Conservation (phyloP, 305 asterid genomes). For the Petunia hybrid region DNA sequence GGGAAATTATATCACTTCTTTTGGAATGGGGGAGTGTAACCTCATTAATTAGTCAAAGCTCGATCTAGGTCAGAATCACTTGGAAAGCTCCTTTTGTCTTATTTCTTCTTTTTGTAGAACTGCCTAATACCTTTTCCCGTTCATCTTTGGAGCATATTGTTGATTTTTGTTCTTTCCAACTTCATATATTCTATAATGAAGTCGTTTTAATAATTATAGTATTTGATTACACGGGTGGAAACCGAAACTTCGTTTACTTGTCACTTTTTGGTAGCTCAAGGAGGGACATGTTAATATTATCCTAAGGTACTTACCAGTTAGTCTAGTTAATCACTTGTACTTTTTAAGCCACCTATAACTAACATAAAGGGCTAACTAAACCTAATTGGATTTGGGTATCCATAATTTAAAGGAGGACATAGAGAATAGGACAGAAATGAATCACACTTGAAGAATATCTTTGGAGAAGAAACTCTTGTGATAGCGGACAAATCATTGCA, state of each 20-base stretch:
- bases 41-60: not conserved
- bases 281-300: not conserved
- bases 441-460: not conserved
- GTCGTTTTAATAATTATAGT: not conserved
- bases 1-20: too few relatives aligned
- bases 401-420: not conserved
- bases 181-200: too few relatives aligned
- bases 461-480: not conserved
- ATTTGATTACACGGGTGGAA: not conserved
- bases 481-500: not conserved
- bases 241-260: not conserved
- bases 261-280: not conserved
- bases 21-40: too few relatives aligned
- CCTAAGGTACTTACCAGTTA: not conserved
- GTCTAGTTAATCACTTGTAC: not conserved
- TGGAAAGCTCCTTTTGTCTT: too few relatives aligned
- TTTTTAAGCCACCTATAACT: not conserved
- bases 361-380: not conserved
- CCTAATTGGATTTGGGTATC: not conserved
- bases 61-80: not conserved
- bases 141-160: not conserved
- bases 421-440: conserved; percentile 10
- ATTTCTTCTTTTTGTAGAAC: too few relatives aligned
- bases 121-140: not conserved
- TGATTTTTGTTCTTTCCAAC: not conserved